Evolutionary conservation across 169 alveolate species (phyloP).

Genomic region (Plasmodium relictum): DNA sequence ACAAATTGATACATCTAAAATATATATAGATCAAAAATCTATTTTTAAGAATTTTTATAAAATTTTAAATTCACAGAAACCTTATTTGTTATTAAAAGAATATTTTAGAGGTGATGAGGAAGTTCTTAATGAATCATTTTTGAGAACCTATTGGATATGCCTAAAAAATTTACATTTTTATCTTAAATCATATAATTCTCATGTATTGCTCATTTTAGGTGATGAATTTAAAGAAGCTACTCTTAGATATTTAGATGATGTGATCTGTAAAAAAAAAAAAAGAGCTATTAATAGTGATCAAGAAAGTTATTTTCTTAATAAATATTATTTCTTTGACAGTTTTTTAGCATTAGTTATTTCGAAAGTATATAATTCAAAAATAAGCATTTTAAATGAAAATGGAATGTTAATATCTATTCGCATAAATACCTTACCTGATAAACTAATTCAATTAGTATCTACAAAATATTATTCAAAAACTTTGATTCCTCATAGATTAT

Average conservation of each 20-base stretch:
- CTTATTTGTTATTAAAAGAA: constrained; percentile 22
- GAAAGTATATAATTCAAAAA: constrained; percentile 57
- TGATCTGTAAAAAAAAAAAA: constrained; percentile 36
- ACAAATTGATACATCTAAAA: constrained; percentile 68
- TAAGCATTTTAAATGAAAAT: constrained; percentile 67
- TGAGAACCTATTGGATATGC: constrained; percentile 70
- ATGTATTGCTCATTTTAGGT: constrained; percentile 36
- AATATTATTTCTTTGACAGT: constrained; percentile 51
- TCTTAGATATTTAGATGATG: constrained; percentile 47
- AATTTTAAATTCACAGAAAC: constrained; percentile 45
- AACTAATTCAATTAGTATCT: constrained; percentile 50
- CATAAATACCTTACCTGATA: constrained; percentile 40
- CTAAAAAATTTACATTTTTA: constrained; percentile 52
- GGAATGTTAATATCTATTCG: constrained; percentile 62
- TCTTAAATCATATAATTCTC: constrained; percentile 54
- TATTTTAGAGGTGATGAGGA: constrained; percentile 46
- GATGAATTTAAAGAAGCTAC: constrained; percentile 49
- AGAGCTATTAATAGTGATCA: constrained; percentile 25
- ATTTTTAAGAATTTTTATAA: constrained; percentile 41
- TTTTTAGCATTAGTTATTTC: constrained; percentile 46
- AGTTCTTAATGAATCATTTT: constrained; percentile 30
- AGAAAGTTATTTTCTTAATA: constrained; percentile 66
- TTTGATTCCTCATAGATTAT: constrained; percentile 55
- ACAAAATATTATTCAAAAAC: constrained; percentile 65
- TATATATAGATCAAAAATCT: constrained; percentile 49